Base-by-base conservation (phyloP, 2,329 filamentous ascomycete genomes). In the Diaporthe sp. region DNA sequence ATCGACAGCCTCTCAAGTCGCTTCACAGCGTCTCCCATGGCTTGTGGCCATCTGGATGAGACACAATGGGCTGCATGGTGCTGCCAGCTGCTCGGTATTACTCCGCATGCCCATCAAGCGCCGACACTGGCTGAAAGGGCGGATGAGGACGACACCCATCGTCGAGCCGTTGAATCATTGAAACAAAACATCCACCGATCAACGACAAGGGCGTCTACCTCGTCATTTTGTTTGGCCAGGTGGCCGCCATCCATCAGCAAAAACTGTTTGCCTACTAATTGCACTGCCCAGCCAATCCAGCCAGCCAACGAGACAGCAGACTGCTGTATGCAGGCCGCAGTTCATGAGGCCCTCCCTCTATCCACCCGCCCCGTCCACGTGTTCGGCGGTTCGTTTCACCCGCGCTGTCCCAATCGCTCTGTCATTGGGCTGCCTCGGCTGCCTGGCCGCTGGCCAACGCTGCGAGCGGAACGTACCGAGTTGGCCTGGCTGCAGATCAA, bases 171-270 rank as follows among this genome's bases (percentile, higher is more conserved):
- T 42, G 70, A 51, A 65, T 25, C 61, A 25, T 73, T 57, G 71
- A 73, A 73, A 73, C 71, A 46, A 73, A 73, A 65, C 46, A 57
- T 25, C 71, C 46, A 65, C 46, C 58, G 65, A 70, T 70, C 65
- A 55, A 39, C 70, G 55, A 65, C 71, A 46, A 70, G 65, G 65
- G 71, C 71, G 71, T 73, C 71, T 73, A 73, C 55, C 3, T 65
- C 44, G 71, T 34, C 49, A 65, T 46, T 57, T 37, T 73, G 71
- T 65, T 55, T 73, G 58, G 71, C 71, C 58, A 65, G 58, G n/a
- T 55, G 71, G 71, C 49, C 46, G 46, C 46, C 46, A 19, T 53
- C 58, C 71, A 62, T 42, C 46, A 25, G 2, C 15, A 28, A 31
- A 31, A 72, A 61, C 22, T 28, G 49, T 70, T 70, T 70, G n/a